Conservation (phyloP, 2,329 filamentous ascomycete species). For the Claviceps sp. region DNA sequence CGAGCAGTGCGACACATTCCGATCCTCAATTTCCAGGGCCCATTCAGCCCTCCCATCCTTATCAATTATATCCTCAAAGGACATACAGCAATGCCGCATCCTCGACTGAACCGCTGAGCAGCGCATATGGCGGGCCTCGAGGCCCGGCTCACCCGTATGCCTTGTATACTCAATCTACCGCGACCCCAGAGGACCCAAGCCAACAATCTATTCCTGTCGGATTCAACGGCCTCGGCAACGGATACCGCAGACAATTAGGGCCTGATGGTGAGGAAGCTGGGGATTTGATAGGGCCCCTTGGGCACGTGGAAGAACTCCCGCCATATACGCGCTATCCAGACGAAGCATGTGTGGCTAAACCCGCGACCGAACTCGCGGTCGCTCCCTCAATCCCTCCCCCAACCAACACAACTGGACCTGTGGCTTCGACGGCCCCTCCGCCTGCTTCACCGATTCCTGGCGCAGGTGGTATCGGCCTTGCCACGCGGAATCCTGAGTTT, state of each 20-base stretch:
- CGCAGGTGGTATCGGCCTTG: slow-evolving; percentile 48
- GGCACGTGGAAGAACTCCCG: slow-evolving; percentile 80
- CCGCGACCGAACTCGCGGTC: slow-evolving; percentile 12
- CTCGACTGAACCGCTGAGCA: slow-evolving; percentile 39
- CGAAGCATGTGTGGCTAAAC: slow-evolving; percentile 41
- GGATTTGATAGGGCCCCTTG: slow-evolving; percentile 75
- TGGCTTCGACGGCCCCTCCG: not conserved
- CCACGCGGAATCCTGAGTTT: slow-evolving; percentile 49
- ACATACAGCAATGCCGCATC: slow-evolving; percentile 58
- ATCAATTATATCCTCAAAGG: slow-evolving; percentile 71
- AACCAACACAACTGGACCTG: not conserved
- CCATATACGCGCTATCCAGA: slow-evolving; percentile 87
- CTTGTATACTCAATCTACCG: slow-evolving; percentile 73
- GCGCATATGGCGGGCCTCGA: slow-evolving; percentile 42
- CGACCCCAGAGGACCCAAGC: slow-evolving; percentile 34
- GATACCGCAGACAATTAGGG: slow-evolving; percentile 60
- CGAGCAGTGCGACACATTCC: slow-evolving; percentile 17
- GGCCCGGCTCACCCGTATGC: slow-evolving; percentile 74
- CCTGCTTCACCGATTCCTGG: slow-evolving; percentile 29
- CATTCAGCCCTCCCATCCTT: slow-evolving; percentile 68
- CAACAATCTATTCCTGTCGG: slow-evolving; percentile 49
- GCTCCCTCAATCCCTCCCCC: not conserved
- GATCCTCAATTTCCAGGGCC: slow-evolving; percentile 58
- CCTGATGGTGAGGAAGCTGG: slow-evolving; percentile 77
- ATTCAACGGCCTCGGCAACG: slow-evolving; percentile 53